These are phyloP conservation scores for Elsinoe perseae DNA, from an alignment of 2,329 filamentous ascomycete genomes.

Conservation along the genomic window DNA sequence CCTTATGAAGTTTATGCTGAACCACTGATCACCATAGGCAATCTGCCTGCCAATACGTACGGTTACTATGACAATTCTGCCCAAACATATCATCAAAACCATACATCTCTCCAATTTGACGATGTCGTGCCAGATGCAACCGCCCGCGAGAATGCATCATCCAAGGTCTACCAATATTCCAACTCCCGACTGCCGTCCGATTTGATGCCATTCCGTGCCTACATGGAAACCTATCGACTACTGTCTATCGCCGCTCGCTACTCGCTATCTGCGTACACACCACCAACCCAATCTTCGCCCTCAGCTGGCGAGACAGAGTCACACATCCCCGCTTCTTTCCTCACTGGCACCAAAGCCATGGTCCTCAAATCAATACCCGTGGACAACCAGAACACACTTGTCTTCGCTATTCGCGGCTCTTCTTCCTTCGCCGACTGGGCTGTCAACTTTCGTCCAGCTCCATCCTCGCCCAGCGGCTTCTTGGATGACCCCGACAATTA, in stretches of 20 bases:
- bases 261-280: conserved; percentile 65
- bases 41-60: background rate
- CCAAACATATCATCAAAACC: conserved; percentile 26
- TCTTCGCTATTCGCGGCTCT: conserved; percentile 76
- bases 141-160: conserved; percentile 53
- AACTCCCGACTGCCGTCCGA: conserved; percentile 66
- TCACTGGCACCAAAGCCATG: conserved; percentile 74
- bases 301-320: conserved; percentile 38
- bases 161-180: conserved; percentile 69
- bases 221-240: conserved; percentile 67
- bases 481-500: conserved; percentile 14
- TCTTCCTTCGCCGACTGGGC: conserved; percentile 56
- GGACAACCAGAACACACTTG: conserved; percentile 68
- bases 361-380: conserved; percentile 72
- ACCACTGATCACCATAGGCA: conserved; percentile 24
- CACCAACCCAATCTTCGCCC: conserved; percentile 47
- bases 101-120: conserved; percentile 33
- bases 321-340: conserved; percentile 64
- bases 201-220: conserved; percentile 60
- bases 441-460: conserved; percentile 30
- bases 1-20: too few relatives aligned
- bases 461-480: background rate
- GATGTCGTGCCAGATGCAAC: conserved; percentile 25
- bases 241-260: conserved; percentile 72
- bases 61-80: background rate